A percentile compares a stretch with the other conserved stretches of the same genome.
phyloP scores from a whole-genome alignment of 768 basidiomycete species.

The Pulveroboletus sp. region DNA sequence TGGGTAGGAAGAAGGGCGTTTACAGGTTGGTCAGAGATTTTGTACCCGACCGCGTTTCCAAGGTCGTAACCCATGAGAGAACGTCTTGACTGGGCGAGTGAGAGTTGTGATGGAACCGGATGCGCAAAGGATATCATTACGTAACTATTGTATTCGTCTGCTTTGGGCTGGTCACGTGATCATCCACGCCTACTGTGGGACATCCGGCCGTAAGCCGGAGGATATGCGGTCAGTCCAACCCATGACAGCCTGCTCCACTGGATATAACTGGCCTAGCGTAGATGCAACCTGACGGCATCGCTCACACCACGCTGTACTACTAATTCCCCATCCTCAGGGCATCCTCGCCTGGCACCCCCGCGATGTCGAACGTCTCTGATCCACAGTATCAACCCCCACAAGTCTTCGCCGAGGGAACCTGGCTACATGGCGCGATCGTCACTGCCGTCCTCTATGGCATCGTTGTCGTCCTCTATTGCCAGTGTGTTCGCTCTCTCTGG shows the following conservation, averaged over 20 bases:
- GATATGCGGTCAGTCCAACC: too few relatives aligned
- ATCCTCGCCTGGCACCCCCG: neutral
- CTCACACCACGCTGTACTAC: neutral
- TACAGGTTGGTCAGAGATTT: constrained; percentile 51
- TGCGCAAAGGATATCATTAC: neutral
- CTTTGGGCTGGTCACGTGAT: too few relatives aligned
- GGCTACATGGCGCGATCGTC: constrained; percentile 29
- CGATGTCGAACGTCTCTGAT: constrained; percentile 16
- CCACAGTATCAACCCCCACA: constrained; percentile 7
- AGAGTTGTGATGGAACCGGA: neutral
- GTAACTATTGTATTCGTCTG: too few relatives aligned
- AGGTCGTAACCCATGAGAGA: constrained; percentile 49
- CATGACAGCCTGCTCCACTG: neutral
- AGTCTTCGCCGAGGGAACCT: constrained; percentile 25
- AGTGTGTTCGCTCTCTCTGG: constrained; percentile 29
- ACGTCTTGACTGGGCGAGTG: neutral
- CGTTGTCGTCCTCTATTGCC: constrained; percentile 21
- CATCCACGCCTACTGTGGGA: too few relatives aligned
- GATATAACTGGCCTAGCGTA: constrained; percentile 4
- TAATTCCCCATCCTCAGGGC: neutral
- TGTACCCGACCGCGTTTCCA: constrained; percentile 59
- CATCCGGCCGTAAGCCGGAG: too few relatives aligned
- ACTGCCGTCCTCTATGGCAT: constrained; percentile 26
- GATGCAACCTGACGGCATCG: neutral
- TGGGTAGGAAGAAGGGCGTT: constrained; percentile 13